Percentiles rank a stretch among this genome's conserved stretches.
phyloP scores from a whole-genome alignment of 768 basidiomycete species.

The Favolaschia claudopus region DNA sequence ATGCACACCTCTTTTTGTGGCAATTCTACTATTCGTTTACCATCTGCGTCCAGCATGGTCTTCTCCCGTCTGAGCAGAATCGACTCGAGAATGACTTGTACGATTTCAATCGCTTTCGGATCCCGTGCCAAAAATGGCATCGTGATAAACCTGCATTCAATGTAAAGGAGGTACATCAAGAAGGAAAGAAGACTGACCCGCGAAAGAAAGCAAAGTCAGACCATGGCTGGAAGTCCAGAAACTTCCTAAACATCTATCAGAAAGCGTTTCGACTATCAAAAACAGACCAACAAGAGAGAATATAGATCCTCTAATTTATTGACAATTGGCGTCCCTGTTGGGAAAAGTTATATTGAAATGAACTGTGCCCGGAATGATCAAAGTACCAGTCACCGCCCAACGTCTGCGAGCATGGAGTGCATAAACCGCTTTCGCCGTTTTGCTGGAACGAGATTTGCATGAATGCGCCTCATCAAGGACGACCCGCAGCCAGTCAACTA shows the following conservation, averaged over 20 bases:
- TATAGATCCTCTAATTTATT: conserved; percentile 93
- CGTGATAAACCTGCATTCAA: conserved; percentile 75
- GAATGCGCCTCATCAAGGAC: conserved; percentile 95
- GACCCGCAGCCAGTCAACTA: conserved; percentile 83
- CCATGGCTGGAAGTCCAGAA: conserved; percentile 82
- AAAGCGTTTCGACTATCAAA: not conserved
- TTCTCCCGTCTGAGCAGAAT: conserved; percentile 91
- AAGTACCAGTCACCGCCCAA: conserved; percentile 88
- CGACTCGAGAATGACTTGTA: conserved; percentile 92
- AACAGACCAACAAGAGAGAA: conserved; percentile 67
- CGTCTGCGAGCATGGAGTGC: conserved; percentile 79
- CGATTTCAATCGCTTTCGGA: conserved; percentile 92
- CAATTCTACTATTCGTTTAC: conserved; percentile 87
- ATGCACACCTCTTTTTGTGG: conserved; percentile 79
- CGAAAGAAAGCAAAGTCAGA: conserved; percentile 89
- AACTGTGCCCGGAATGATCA: not conserved
- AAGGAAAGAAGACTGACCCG: conserved; percentile 57
- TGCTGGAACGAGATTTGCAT: conserved; percentile 89
- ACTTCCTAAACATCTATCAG: conserved; percentile 58
- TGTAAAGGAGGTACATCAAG: not conserved
- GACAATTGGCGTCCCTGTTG: conserved; percentile 87
- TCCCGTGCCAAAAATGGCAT: conserved; percentile 91
- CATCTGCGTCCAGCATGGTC: conserved; percentile 86
- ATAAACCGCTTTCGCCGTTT: conserved; percentile 89
- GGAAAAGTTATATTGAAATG: not conserved